Percentiles rank a stretch among this genome's conserved stretches.
Conservation (phyloP, 257 asterid species). For the Linaria vulgaris region DNA sequence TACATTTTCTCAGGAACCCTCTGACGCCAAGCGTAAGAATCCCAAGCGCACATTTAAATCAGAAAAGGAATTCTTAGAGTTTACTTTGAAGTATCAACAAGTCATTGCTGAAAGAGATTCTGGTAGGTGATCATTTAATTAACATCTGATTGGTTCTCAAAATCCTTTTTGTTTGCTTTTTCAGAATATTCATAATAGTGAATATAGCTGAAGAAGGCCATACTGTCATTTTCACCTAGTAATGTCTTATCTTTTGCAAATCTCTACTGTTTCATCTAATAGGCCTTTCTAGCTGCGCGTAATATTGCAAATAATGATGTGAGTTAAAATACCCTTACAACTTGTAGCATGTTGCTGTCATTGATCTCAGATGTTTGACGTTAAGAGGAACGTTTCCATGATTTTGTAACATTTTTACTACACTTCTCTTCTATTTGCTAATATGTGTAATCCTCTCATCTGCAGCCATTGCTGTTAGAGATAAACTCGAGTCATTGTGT, state of each 20-base stretch:
- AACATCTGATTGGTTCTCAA: slow-evolving; percentile 17
- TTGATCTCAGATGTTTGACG: background rate
- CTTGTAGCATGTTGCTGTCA: slow-evolving; percentile 20
- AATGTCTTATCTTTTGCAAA: background rate
- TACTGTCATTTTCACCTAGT: slow-evolving; percentile 8
- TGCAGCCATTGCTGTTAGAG: slow-evolving; percentile 90
- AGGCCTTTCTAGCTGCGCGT: slow-evolving; percentile 13
- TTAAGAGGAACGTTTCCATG: slow-evolving; percentile 5
- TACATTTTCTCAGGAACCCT: slow-evolving; percentile 46
- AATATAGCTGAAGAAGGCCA: background rate
- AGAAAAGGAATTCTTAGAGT: slow-evolving; percentile 90
- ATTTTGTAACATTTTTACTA: background rate
- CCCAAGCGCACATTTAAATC: slow-evolving; percentile 64
- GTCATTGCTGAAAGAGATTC: slow-evolving; percentile 91
- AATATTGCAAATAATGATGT: background rate
- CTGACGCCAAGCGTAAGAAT: slow-evolving; percentile 84
- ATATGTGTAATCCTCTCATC: slow-evolving; percentile 30
- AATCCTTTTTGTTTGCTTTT: background rate
- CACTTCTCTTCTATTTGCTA: slow-evolving; percentile 18
- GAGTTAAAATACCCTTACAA: slow-evolving; percentile 4
- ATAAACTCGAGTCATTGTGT: slow-evolving; percentile 93
- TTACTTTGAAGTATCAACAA: slow-evolving; percentile 86
- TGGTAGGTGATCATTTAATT: slow-evolving; percentile 50
- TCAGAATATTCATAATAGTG: slow-evolving; percentile 18
- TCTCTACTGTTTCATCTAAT: slow-evolving; percentile 4